Percentiles rank a stretch among this genome's conserved stretches.
Evolutionary conservation across 371 early-diverging fungal species (phyloP).

Genomic region (Mycotypha africana): DNA sequence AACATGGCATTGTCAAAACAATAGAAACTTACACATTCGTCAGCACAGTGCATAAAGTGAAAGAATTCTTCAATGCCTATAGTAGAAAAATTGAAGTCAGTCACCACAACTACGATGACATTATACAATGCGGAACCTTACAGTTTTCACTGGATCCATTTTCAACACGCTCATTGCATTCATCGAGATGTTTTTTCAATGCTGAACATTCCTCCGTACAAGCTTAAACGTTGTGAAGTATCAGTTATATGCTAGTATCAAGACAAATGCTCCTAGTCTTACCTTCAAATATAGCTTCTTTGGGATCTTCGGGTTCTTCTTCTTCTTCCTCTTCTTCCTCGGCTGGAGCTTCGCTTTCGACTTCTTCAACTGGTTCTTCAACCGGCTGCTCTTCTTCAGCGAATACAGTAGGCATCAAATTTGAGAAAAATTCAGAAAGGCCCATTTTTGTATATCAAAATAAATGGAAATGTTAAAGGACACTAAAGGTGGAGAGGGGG

Average conservation of each 20-base stretch:
- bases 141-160: constrained; percentile 50
- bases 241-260: not conserved
- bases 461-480: no score
- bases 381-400: constrained; percentile 33
- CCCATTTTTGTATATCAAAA: no score
- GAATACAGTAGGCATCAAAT: constrained; percentile 44
- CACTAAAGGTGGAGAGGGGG: no score
- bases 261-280: constrained; percentile 3
- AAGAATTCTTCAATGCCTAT: constrained; percentile 57
- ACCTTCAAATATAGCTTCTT: constrained; percentile 45
- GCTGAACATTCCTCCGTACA: constrained; percentile 42
- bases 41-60: constrained; percentile 56
- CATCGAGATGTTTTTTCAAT: constrained; percentile 50
- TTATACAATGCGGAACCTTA: constrained; percentile 10
- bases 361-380: constrained; percentile 22
- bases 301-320: constrained; percentile 44
- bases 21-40: constrained; percentile 46
- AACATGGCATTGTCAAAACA: not conserved
- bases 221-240: constrained; percentile 10
- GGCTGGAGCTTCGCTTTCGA: constrained; percentile 15
- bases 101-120: not conserved
- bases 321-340: constrained; percentile 32
- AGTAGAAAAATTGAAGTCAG: not conserved
- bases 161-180: constrained; percentile 54
- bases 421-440: constrained; percentile 45